Evolutionary conservation across 495 filamentous ascomycete genomes (phyloP), one percentile per base, ranked within the genome.

Genomic region (Melanomma pulvis-pyrius): DNA sequence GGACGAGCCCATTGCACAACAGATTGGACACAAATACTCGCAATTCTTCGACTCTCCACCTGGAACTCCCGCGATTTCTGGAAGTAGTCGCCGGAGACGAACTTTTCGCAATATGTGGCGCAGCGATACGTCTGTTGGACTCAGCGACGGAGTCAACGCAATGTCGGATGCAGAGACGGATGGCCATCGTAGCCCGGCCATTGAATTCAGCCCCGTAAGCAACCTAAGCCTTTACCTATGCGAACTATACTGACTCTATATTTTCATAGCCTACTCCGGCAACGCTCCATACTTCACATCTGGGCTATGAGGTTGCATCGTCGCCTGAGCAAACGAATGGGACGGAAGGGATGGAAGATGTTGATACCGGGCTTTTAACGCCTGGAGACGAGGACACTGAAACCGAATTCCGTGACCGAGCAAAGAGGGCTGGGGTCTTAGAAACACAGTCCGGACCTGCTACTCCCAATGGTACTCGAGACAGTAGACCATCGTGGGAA

Each of bases 1-100:
- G 48, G 86, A 87, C 51, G 71, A 85, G 26, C 84, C 84, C 5
- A 73, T 84, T 21, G 74, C 84, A 12, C 86, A 87, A 67, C 82
- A 82, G 54, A 70, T 61, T n/a, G 62, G 73, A 4, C 56, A 71
- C 52, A 72, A 72, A 36, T 59, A 69, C 24, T 76, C 81, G 0
- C 61, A 76, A 1, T 78, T 79, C 53, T 71, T 71, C 19, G 79
- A 78, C 30, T 78, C 80, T 17, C 76, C 80, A 17, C 79, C 80
- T 1, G 71, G 71, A 13, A 85, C 81, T 53, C 82, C 82, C 0
- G 74, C 76, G 0, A 78, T 78, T 9, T 79, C 80, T 0, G 74
- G 80, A 26, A 30, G 46, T 46, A 19, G 41, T 22, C 26, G 59
- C 8, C 59, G 64, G 9, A 30, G 60, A 48, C 29, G 64, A 2